Conservation (phyloP, 2,329 filamentous ascomycete species). For the Lasiodiplodia sp. region DNA sequence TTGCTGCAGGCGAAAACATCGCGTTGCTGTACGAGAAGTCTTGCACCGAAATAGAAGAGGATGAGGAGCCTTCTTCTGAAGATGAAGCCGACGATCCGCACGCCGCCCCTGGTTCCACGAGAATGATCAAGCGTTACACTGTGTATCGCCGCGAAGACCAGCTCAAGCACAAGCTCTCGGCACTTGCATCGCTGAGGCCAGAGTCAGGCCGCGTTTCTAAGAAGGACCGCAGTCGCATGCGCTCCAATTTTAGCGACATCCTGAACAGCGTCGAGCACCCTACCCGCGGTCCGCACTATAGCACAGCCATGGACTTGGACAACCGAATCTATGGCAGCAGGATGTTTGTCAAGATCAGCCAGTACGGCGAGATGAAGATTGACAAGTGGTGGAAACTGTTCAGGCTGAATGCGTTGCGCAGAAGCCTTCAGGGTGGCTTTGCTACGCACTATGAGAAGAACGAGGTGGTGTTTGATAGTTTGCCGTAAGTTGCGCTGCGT, state of each 20-base stretch:
- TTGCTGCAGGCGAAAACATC: conserved; percentile 80
- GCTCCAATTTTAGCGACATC: conserved; percentile 71
- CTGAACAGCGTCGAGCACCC: conserved; percentile 72
- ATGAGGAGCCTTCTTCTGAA: conserved; percentile 57
- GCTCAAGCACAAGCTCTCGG: conserved; percentile 65
- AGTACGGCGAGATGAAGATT: conserved; percentile 67
- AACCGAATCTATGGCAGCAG: conserved; percentile 68
- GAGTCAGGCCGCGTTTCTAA: conserved; percentile 67
- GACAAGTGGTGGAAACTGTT: conserved; percentile 79
- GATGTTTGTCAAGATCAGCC: conserved; percentile 66
- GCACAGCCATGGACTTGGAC: conserved; percentile 68
- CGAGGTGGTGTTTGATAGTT: conserved; percentile 34
- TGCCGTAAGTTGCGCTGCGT: conserved; percentile 12
- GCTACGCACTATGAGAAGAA: conserved; percentile 48
- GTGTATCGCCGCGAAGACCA: conserved; percentile 70
- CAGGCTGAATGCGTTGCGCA: conserved; percentile 66
- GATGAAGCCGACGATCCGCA: conserved; percentile 54
- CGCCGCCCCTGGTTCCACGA: conserved; percentile 36
- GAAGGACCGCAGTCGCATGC: conserved; percentile 71
- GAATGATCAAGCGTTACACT: conserved; percentile 69
- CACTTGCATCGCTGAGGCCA: conserved; percentile 62
- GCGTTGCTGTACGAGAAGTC: conserved; percentile 82
- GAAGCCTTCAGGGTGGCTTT: conserved; percentile 61
- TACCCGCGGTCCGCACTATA: conserved; percentile 70
- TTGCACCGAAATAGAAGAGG: conserved; percentile 65